These are phyloP conservation scores for Hypoxylon trugodes DNA, from an alignment of 495 filamentous ascomycete species.

Conservation along the genomic window DNA sequence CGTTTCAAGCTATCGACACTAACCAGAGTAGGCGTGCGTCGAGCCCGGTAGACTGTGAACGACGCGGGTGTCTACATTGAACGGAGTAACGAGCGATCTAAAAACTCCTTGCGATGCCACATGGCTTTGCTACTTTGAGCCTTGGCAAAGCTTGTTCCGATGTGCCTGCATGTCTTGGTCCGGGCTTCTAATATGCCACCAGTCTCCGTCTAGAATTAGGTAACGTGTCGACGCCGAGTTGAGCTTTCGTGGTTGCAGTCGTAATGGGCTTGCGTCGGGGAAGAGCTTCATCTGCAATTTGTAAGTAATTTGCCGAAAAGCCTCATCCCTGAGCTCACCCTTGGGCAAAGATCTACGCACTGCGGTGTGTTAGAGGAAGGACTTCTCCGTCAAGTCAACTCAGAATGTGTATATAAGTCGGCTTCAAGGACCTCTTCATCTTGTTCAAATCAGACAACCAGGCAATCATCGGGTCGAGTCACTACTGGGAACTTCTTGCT, in stretches of 20 bases:
- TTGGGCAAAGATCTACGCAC: background rate
- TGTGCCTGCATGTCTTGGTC: slow-evolving; percentile 21
- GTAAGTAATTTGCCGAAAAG: slow-evolving; percentile 18
- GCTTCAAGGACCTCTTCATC: background rate
- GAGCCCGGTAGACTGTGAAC: slow-evolving; percentile 52
- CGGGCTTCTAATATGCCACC: slow-evolving; percentile 1
- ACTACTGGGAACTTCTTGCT: background rate
- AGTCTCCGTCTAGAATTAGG: background rate
- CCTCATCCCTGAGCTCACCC: slow-evolving; percentile 10
- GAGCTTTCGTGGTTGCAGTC: slow-evolving; percentile 1
- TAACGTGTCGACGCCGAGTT: slow-evolving; percentile 3
- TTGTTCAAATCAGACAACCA: background rate
- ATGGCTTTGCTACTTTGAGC: slow-evolving; percentile 20
- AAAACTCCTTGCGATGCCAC: slow-evolving; percentile 2
- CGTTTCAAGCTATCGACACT: slow-evolving; percentile 46
- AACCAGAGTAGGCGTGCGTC: slow-evolving; percentile 54
- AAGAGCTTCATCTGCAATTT: background rate
- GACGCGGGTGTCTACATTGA: slow-evolving; percentile 59
- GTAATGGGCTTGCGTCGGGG: slow-evolving; percentile 10
- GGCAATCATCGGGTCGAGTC: background rate
- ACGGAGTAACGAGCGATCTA: slow-evolving; percentile 21
- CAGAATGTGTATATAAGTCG: slow-evolving; percentile 28
- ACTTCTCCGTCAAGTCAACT: slow-evolving; percentile 3
- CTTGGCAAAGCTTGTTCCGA: slow-evolving; percentile 38
- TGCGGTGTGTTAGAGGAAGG: background rate